Evolutionary conservation across 1,139 yeast species (phyloP).

Genomic region (Magnusiomyces paraingens): DNA sequence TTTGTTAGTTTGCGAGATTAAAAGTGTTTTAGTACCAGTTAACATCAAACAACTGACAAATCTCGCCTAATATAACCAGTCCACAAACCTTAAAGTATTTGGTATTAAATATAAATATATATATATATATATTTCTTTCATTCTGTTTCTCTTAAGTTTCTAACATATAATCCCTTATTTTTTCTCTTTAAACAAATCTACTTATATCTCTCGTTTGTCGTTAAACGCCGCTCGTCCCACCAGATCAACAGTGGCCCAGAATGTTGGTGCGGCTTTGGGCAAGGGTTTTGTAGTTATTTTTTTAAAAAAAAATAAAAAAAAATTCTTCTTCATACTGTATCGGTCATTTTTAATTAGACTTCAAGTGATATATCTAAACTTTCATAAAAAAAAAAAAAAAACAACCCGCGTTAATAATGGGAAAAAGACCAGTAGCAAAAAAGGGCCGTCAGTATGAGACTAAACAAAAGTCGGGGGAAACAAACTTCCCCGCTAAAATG

Average conservation of each 20-base stretch:
- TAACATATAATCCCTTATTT: no score
- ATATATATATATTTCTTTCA: no score
- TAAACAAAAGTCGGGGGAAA: conserved; percentile 16
- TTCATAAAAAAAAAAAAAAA: not conserved
- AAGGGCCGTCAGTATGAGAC: conserved; percentile 19
- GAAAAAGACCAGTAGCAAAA: conserved; percentile 13
- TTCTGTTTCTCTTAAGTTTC: no score
- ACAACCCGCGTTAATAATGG: conserved; percentile 10
- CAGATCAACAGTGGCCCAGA: not conserved
- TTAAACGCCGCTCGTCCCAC: no score
- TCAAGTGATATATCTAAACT: not conserved
- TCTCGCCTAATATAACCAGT: no score
- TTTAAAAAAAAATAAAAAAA: not conserved
- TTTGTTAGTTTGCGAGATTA: no score
- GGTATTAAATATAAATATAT: no score
- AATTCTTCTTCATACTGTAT: not conserved
- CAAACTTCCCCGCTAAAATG: conserved; percentile 34
- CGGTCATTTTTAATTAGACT: not conserved
- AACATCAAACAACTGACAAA: no score
- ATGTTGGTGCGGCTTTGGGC: not conserved
- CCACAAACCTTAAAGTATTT: no score
- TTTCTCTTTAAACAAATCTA: no score
- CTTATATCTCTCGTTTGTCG: no score
- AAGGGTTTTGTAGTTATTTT: not conserved
- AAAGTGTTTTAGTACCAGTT: no score